Evolutionary conservation across 441 rosid species (phyloP).

Genomic region (California macrophylla): DNA sequence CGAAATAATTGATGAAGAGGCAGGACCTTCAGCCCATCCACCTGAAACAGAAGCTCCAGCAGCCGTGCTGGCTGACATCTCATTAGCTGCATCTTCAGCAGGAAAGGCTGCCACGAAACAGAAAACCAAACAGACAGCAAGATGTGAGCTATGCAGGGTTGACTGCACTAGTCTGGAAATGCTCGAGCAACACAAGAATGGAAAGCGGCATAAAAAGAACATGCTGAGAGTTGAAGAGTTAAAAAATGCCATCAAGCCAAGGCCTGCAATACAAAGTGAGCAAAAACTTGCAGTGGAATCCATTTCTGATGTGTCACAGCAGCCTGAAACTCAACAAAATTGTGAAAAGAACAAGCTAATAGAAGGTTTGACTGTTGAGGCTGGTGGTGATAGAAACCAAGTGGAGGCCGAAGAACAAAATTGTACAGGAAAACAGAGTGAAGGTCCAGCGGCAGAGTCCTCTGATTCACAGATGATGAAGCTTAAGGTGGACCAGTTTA

Average conservation of each 20-base stretch:
- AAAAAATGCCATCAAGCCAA: conserved; percentile 18
- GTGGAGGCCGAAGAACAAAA: conserved; percentile 11
- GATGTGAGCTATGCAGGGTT: conserved; percentile 38
- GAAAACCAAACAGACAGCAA: conserved; percentile 16
- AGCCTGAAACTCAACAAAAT: conserved; percentile 10
- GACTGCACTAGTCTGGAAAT: conserved; percentile 31
- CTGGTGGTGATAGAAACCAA: conserved; percentile 6
- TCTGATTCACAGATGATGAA: conserved; percentile 15
- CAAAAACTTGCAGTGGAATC: conserved; percentile 13
- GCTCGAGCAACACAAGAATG: conserved; percentile 35
- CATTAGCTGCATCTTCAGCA: conserved; percentile 14
- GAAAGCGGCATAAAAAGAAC: conserved; percentile 35
- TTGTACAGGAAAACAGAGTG: conserved; percentile 4
- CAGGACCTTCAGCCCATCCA: conserved; percentile 12
- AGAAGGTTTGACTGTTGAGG: conserved; percentile 8
- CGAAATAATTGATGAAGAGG: not conserved
- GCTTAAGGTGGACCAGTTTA: conserved; percentile 9
- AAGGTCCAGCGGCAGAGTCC: conserved; percentile 9
- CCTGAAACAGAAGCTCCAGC: conserved; percentile 15
- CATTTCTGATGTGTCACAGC: conserved; percentile 16
- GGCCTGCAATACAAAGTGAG: conserved; percentile 8
- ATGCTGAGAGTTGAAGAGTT: conserved; percentile 22
- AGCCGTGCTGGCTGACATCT: not conserved
- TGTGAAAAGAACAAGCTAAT: conserved; percentile 7
- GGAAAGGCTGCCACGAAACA: conserved; percentile 14